phyloP scores from a whole-genome alignment of 768 basidiomycete genomes.

The Lactarius sp. region DNA sequence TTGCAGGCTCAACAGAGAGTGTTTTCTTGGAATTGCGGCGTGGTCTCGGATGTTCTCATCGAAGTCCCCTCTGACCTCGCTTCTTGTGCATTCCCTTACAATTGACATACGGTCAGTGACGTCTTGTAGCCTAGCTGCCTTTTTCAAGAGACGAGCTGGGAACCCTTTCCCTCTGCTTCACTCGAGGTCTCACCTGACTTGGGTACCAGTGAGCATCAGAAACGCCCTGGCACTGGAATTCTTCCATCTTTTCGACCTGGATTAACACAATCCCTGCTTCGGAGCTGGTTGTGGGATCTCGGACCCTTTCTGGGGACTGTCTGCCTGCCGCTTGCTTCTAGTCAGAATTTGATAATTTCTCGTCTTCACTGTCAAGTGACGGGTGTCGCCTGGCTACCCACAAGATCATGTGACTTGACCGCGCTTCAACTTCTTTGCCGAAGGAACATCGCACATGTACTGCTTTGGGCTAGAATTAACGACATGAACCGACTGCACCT shows the following conservation, averaged over 20 bases:
- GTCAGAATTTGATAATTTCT: not conserved
- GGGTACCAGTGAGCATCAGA: not conserved
- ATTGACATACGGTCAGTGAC: not conserved
- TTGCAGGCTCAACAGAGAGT: not conserved
- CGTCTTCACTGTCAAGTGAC: not conserved
- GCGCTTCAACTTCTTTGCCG: not conserved
- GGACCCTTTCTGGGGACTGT: not conserved
- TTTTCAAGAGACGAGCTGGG: not conserved
- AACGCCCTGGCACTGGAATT: not conserved
- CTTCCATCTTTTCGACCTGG: not conserved
- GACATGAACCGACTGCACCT: not conserved
- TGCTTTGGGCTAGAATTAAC: not conserved
- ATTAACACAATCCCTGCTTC: not conserved
- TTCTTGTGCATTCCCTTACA: not conserved
- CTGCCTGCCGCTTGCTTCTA: not conserved
- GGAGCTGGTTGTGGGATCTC: not conserved
- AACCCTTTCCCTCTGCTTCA: not conserved
- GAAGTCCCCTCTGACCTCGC: slow-evolving; percentile 3
- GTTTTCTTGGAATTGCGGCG: not conserved
- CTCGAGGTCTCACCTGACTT: not conserved
- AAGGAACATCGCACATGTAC: not conserved
- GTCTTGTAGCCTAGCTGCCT: not conserved
- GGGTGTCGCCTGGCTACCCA: not conserved
- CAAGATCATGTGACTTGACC: not conserved
- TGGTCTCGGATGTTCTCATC: not conserved